A percentile compares a stretch with the other conserved stretches of the same genome.
Conservation (phyloP, 768 basidiomycete genomes). For the Suillus sp. region DNA sequence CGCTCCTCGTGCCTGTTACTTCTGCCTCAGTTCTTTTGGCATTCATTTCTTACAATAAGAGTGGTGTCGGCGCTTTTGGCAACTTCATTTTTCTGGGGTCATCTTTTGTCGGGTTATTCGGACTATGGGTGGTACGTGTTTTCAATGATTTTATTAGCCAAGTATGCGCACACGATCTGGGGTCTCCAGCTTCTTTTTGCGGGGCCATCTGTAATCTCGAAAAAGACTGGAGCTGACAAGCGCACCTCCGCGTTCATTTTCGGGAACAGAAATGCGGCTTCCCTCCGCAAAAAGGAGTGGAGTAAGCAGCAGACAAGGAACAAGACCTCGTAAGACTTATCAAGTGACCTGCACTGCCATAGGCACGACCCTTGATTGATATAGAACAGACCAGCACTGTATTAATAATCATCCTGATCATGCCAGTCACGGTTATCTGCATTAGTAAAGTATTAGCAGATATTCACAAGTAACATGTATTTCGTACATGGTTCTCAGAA, state of each 20-base stretch:
- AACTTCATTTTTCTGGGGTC: constrained; percentile 52
- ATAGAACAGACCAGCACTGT: constrained; percentile 21
- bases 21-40: constrained; percentile 54
- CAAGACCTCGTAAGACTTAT: constrained; percentile 18
- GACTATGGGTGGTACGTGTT: constrained; percentile 67
- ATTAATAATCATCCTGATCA: constrained; percentile 16
- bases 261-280: constrained; percentile 70
- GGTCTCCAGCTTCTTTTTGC: constrained; percentile 59
- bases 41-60: constrained; percentile 67
- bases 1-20: constrained; percentile 64
- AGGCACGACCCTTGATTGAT: constrained; percentile 10
- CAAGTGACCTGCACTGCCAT: constrained; percentile 6
- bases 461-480: constrained; percentile 4
- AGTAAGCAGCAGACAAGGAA: constrained; percentile 41
- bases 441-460: constrained; percentile 21
- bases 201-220: constrained; percentile 55
- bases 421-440: constrained; percentile 14
- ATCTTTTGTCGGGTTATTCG: constrained; percentile 60
- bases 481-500: constrained; percentile 22
- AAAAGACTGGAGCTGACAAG: constrained; percentile 81
- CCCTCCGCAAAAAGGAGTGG: constrained; percentile 60
- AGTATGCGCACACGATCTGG: constrained; percentile 15
- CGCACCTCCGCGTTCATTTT: constrained; percentile 80
- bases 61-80: constrained; percentile 56
- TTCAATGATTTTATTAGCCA: constrained; percentile 16